A percentile compares a stretch with the other conserved stretches of the same genome.
phyloP scores from a whole-genome alignment of 2,329 filamentous ascomycete genomes.

The Aureobasidium sp. region DNA sequence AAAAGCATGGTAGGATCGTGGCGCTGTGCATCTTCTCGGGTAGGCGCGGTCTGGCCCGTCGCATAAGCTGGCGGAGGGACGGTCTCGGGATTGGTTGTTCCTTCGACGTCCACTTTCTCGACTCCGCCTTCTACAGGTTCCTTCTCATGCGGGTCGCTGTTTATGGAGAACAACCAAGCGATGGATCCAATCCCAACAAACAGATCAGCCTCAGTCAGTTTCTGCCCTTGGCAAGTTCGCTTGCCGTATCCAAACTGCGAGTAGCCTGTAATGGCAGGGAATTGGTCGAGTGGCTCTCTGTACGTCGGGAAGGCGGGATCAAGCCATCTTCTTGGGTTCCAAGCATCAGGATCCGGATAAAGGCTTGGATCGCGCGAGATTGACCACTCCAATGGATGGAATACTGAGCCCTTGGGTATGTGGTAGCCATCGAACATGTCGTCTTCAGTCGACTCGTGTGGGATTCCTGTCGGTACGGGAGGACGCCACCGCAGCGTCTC shows the following conservation, averaged over 20 bases:
- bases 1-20: no score
- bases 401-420: background rate
- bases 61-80: no score
- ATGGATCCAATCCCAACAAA: background rate
- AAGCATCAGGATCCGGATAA: background rate
- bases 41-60: no score
- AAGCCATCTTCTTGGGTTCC: background rate
- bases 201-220: background rate
- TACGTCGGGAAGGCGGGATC: background rate
- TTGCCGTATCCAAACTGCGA: background rate
- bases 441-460: background rate
- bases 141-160: no score
- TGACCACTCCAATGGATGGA: background rate
- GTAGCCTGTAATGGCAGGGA: background rate
- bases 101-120: no score
- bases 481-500: background rate
- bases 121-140: no score
- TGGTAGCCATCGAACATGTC: background rate
- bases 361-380: background rate
- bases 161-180: background rate
- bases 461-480: background rate
- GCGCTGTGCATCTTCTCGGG: no score
- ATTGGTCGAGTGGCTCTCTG: background rate
- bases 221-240: background rate
- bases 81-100: no score